Conservation (phyloP, 2,329 filamentous ascomycete species). For the Chaetomium strumarium region DNA sequence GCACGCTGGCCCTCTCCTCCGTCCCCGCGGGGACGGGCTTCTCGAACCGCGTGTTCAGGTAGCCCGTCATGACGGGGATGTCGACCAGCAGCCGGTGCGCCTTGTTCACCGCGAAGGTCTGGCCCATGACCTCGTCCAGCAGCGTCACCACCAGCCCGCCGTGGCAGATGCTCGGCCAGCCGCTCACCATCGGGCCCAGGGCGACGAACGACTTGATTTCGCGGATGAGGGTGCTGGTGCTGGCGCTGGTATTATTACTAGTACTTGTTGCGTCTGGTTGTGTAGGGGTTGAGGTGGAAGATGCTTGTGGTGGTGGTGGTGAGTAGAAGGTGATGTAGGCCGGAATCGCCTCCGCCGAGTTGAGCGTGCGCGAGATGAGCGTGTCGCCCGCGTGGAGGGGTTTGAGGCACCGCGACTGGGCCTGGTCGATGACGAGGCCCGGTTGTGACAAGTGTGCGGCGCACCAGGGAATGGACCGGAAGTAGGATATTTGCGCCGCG, state of each 20-base stretch:
- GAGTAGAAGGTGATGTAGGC: slow-evolving; percentile 39
- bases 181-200: slow-evolving; percentile 48
- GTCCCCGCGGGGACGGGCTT: slow-evolving; percentile 46
- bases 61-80: slow-evolving; percentile 40
- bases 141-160: slow-evolving; percentile 53
- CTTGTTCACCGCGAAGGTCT: slow-evolving; percentile 40
- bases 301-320: slow-evolving; percentile 21
- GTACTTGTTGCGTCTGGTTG: too few relatives aligned
- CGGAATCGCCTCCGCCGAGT: slow-evolving; percentile 43
- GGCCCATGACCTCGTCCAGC: slow-evolving; percentile 54
- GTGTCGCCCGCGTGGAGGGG: slow-evolving; percentile 38
- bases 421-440: slow-evolving; percentile 33
- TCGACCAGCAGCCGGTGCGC: slow-evolving; percentile 15
- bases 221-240: slow-evolving; percentile 20
- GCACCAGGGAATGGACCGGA: slow-evolving; percentile 44
- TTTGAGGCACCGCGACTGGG: slow-evolving; percentile 33
- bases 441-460: slow-evolving; percentile 35
- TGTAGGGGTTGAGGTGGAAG: too few relatives aligned
- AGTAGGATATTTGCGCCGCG: slow-evolving; percentile 25
- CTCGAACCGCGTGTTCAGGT: slow-evolving; percentile 50
- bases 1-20: slow-evolving; percentile 20
- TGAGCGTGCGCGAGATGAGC: slow-evolving; percentile 48
- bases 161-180: slow-evolving; percentile 47
- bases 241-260: too few relatives aligned
- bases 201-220: slow-evolving; percentile 32